Evolutionary conservation across 306 rosid genomes (phyloP), one percentile per base, ranked within the genome.

Genomic region (Crataegus laevigata): DNA sequence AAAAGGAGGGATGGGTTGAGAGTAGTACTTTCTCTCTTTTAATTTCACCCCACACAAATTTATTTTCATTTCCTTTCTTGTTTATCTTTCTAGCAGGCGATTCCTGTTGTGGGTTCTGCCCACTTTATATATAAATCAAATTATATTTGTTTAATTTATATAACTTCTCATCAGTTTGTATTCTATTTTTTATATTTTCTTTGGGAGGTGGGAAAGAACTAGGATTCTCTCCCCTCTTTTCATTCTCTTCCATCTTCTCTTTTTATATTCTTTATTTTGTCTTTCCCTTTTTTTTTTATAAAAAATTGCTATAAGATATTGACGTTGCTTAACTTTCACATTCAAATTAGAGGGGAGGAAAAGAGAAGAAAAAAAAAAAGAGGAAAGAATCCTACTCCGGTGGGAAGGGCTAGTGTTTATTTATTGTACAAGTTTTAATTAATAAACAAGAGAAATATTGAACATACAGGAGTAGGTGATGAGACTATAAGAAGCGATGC

Each of bases 401-500:
- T 77, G 82, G 76, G 75, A 69, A 68, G n/a, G 42, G 40, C 50
- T 40, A 18, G 28, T 36, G 28, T 47, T 50, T 14, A 19, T 38
- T 63, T n/a, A 50, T 71, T 77, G 25, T 64, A 71, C 34, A 32
- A 26, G 13, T 24, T 78, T 71, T 54, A 38, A 54, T 71, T 57
- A 68, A 57, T 65, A 66, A 42, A 78, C 29, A 66, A 77, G 58
- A 19, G 69, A 21, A 3, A 34, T 14, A 34, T 6, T 32, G 68
- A 81, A 50, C 9, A 30, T 47, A 24, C 47, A 26, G 50, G 75
- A 75, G 87, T 82, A 84, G 93, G 89, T 85, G 94, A 81, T 82
- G 89, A 81, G 86, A 84, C 89, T 91, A 94, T 87, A 91, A 88
- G 88, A 77, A 74, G 84, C 69, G 90, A 78, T 79, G 85, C 38